Base-by-base conservation (phyloP, 768 basidiomycete genomes). In the Pilatotrama ljubarskyi region DNA sequence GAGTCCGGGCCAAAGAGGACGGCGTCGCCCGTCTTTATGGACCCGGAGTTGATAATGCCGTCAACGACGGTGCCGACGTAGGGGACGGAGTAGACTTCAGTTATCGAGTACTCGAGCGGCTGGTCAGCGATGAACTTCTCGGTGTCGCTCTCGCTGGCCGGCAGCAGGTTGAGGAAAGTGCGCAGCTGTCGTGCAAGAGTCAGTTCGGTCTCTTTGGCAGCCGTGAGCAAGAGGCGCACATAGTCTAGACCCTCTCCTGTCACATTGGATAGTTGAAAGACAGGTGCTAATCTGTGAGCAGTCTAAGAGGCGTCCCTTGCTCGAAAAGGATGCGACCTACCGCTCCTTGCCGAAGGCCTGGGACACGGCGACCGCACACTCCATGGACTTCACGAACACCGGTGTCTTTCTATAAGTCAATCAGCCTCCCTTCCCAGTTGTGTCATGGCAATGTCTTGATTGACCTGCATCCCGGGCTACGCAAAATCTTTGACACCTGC, bases 191-290 rank as follows among this genome's bases (percentile, higher is more conserved):
- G 24, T 17, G 40, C 18, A 37, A 11, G 18, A 17, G 29, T 32
- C 13, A 29, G 15, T 36, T 8, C 15, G 22, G 17, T 15, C 9
- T 11, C 15, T 11, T 15, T 18, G 25, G n/a, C 3, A 3, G 32
- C 5, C 20, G 37, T 2, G 22, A n/a, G 20, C 35, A 15, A 42
- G 26, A 58, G 3, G 64, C 82, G 47, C 64, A 93, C 88, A 64
- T 83, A 80, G 67, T 92, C 87, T 11, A 96, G 83, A 3, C 95
- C 93, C 65, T 91, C 84, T n/a, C 95, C 96, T 1, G 93, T 95
- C 14, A 97, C 93, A 70, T 98, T 98, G 3, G 95, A 97, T 20
- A 95, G 78, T 69, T 89, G 88, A 75, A 96, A 95, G 59, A 96
- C 87, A 0, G 95, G 95, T 68, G 93, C 95, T 69, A 96, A 71